Conservation (phyloP, 352 stramenopile genomes). For the Chloridella minuta region DNA sequence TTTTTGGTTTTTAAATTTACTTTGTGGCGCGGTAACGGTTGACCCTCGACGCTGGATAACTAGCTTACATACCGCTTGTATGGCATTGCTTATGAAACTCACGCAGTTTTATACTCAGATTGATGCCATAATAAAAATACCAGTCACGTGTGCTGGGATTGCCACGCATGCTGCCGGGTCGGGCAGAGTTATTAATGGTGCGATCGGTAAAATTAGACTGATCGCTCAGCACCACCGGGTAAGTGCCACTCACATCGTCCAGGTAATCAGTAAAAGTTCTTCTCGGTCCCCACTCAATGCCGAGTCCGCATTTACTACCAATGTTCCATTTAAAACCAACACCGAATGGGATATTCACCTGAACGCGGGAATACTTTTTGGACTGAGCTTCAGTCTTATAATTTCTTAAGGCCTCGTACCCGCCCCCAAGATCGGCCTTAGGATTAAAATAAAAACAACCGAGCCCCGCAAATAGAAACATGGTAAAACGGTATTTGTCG, state of each 20-base stretch:
- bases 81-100: too few species aligned
- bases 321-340: background rate
- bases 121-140: background rate
- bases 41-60: too few species aligned
- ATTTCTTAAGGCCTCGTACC: background rate
- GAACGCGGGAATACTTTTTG: background rate
- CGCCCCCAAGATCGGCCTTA: too few species aligned
- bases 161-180: background rate
- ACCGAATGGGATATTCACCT: background rate
- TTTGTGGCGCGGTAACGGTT: too few species aligned
- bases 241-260: background rate
- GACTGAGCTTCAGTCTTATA: background rate
- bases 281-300: background rate
- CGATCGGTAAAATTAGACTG: background rate
- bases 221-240: background rate
- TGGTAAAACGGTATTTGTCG: background rate
- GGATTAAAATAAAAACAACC: background rate
- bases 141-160: background rate
- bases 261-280: slow-evolving; percentile 2
- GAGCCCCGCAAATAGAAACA: background rate
- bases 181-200: too few species aligned
- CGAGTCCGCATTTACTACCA: background rate
- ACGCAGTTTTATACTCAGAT: background rate
- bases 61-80: too few species aligned
- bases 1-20: too few species aligned